Percentiles rank a stretch among this genome's conserved stretches.
Conservation (phyloP, 169 alveolate species). For the Babesia ovata region DNA sequence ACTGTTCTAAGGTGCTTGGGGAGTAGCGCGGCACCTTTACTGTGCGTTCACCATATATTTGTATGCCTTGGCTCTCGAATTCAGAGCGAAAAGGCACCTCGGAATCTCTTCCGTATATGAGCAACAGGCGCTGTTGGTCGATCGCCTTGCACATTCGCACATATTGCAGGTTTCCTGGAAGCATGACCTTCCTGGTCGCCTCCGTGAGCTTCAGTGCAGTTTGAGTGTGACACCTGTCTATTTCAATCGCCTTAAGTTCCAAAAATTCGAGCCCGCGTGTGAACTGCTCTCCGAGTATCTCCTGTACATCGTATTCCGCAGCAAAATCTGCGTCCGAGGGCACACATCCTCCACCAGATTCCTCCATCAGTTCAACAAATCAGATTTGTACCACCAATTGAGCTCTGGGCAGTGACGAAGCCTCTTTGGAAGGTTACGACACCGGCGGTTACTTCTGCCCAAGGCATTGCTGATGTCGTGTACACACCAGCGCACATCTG, state of each 20-base stretch:
- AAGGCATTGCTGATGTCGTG: not conserved
- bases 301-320: conserved; percentile 27
- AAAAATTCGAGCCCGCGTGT: conserved; percentile 56
- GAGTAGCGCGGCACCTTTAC: conserved; percentile 74
- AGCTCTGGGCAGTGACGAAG: not conserved
- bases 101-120: conserved; percentile 30
- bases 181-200: conserved; percentile 32
- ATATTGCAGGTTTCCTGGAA: conserved; percentile 29
- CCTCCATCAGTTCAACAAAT: not conserved
- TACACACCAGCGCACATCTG: not conserved
- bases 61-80: conserved; percentile 21
- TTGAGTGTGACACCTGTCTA: conserved; percentile 44
- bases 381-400: not conserved
- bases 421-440: too few species aligned
- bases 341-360: not conserved
- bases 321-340: not conserved
- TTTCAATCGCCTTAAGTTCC: conserved; percentile 60
- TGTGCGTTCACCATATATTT: conserved; percentile 32
- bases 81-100: conserved; percentile 26
- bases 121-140: conserved; percentile 38
- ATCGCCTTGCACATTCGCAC: conserved; percentile 63
- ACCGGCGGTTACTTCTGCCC: too few species aligned
- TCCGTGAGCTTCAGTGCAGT: conserved; percentile 48
- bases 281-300: conserved; percentile 42
- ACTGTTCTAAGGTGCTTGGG: conserved; percentile 77